Base-by-base conservation (phyloP, 371 early-diverging fungal species). In the Syncephalastrum contaminatum region DNA sequence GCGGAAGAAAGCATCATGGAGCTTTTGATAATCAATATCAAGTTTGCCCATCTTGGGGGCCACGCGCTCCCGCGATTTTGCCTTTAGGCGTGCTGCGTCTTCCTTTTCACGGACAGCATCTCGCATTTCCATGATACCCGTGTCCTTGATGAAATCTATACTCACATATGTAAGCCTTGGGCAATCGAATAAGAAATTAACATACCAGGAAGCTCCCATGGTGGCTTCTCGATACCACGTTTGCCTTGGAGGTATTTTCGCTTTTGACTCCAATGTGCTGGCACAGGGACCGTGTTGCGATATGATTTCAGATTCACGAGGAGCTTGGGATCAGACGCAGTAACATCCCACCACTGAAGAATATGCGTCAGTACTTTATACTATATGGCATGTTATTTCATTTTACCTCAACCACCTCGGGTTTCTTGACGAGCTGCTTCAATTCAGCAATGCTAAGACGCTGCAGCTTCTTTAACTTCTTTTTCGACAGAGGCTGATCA, bases 1-100 rank as follows among this genome's bases (percentile, higher is more conserved):
- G 51, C 93, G 77, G 82, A 98, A 97, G 71, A 99, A 98, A 2
- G 97, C 97, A 68, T 97, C 97, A 62, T 98, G 96, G 42, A 98
- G 75, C 57, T 93, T 93, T 69, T 94, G 94, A 69, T 98, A 98
- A 67, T 98, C 97, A 53, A 98, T 88, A 44, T 91, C 95, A 21
- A 97, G 75, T 72, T 91, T 93, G 51, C 96, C 96, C 93, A 97
- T 94, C 71, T 94, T 96, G 27, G 98, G 97, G 56, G 91, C 91
- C 22, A 90, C 80, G 25, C 94, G 81, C 58, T 94, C 95, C 41
- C 96, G 82, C 16, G 90, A 90, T 68, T 95, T 96, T n/a, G 84
- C 67, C 67, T 93, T 93, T 22, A 92, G 72, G 30, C 79, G 86
- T 18, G 84, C 75, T 1, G 85, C 86, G 47, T 92, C 65, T 53